Evolutionary conservation across 1,139 yeast species (phyloP).

Genomic region (Wickerhamomyces sp.): DNA sequence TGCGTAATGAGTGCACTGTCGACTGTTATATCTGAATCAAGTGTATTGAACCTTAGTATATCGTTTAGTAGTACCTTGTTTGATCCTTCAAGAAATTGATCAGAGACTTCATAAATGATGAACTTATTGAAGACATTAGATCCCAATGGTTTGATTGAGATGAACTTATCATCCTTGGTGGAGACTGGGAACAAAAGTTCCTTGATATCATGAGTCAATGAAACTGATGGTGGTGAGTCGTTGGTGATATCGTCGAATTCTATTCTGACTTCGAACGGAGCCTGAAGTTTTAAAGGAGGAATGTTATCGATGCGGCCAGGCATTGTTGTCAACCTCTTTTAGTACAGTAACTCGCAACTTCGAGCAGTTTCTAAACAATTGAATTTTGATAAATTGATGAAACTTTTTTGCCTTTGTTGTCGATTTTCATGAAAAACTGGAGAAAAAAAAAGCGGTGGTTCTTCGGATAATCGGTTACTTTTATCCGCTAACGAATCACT

Average conservation of each 20-base stretch:
- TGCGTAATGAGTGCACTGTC: slow-evolving; percentile 13
- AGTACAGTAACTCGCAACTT: no score
- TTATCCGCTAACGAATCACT: no score
- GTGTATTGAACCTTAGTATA: slow-evolving; percentile 7
- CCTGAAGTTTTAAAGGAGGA: not conserved
- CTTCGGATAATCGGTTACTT: no score
- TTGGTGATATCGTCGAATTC: not conserved
- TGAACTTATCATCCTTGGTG: not conserved
- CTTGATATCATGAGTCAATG: not conserved
- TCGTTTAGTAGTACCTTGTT: slow-evolving; percentile 12
- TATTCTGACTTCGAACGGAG: not conserved
- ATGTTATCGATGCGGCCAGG: not conserved
- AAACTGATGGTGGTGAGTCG: not conserved
- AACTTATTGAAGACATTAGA: slow-evolving; percentile 7
- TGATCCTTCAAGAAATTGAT: slow-evolving; percentile 2
- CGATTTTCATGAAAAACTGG: no score
- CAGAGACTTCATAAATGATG: slow-evolving; percentile 13
- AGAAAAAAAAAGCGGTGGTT: no score
- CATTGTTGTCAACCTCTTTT: not conserved
- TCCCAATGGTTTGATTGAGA: slow-evolving; percentile 18
- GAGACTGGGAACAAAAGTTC: not conserved
- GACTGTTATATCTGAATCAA: slow-evolving; percentile 15
- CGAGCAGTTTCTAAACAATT: no score
- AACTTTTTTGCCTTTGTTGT: no score
- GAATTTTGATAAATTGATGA: no score